Evolutionary conservation across 2,329 filamentous ascomycete genomes (phyloP).

Genomic region (Hypoxylon sp.): DNA sequence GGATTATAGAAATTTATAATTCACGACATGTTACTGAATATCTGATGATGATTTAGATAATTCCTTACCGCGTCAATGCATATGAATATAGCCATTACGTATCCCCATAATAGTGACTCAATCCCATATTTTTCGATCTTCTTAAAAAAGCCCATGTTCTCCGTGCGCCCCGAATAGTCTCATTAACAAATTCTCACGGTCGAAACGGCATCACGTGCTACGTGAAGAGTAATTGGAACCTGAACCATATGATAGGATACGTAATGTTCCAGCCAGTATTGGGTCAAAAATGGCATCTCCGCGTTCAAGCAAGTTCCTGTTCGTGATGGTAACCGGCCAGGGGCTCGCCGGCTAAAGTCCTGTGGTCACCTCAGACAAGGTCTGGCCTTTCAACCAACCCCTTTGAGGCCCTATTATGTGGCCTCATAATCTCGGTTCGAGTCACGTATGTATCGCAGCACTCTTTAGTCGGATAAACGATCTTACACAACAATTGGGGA

Average conservation of each 20-base stretch:
- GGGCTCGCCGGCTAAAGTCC: conserved; percentile 35
- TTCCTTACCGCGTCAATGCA: too few species aligned
- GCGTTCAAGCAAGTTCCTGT: conserved; percentile 7
- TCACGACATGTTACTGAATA: too few species aligned
- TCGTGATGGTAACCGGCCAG: conserved; percentile 24
- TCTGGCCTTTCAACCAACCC: conserved; percentile 23
- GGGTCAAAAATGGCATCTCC: conserved; percentile 26
- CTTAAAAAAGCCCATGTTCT: neutral
- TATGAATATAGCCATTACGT: neutral
- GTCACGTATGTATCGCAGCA: neutral
- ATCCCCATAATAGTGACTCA: neutral
- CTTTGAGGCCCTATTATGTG: conserved; percentile 7
- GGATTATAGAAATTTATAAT: too few species aligned
- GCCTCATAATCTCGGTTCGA: conserved; percentile 14
- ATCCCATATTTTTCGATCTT: neutral
- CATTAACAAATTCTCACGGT: neutral
- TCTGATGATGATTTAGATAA: too few species aligned
- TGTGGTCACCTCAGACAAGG: conserved; percentile 28
- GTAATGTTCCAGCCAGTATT: neutral
- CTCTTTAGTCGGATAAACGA: neutral
- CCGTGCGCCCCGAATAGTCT: neutral
- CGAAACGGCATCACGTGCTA: neutral
- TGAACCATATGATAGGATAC: neutral
- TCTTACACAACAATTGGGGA: neutral
- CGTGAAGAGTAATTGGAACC: neutral